Evolutionary conservation across 2,329 filamentous ascomycete genomes (phyloP), one percentile per base, ranked within the genome.

Genomic region (Ramularia endophylla): DNA sequence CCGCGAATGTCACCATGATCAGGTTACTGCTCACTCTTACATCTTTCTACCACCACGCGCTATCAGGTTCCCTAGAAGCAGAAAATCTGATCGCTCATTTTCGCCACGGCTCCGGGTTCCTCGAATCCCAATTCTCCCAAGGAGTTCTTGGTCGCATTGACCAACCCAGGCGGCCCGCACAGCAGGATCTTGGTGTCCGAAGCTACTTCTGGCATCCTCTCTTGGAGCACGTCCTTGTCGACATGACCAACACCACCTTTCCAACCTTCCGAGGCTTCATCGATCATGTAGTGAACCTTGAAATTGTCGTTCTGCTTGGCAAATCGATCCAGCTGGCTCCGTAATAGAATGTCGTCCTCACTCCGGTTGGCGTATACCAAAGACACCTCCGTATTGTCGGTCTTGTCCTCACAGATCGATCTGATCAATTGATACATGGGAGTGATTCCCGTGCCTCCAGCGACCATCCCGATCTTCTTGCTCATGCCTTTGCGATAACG

Each of bases 51-150:
- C n/a, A n/a, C n/a, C n/a, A n/a, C n/a, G n/a, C n/a, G n/a, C n/a
- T n/a, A 25, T 25, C 22, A 25, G 6, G 22, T 25, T 11, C 19
- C 11, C 68, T 85, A 87, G 68, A 97, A 97, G 60, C 86, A 88
- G 72, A 97, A 95, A 54, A 97, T 85, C 68, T 95, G 90, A 67
- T 97, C 89, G 62, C 87, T 83, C 46, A 95, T 80, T 77, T 95
- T 95, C 79, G 87, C 94, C 56, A 95, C 87, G 29, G 88, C 85
- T 43, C 81, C 80, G 27, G 89, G 85, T 75, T 94, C 94, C 63
- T 87, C 77, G 72, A 83, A 97, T 39, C 89, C 90, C 18, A 95
- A 74, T 51, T 51, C 46, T 4, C 40, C 43, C 34, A 56, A 35
- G 27, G 39, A 48, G 52, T 69, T 73, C 63, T 78, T 81, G 11